Evolutionary conservation across 257 asterid genomes (phyloP).

Genomic region (Misopates orontium): DNA sequence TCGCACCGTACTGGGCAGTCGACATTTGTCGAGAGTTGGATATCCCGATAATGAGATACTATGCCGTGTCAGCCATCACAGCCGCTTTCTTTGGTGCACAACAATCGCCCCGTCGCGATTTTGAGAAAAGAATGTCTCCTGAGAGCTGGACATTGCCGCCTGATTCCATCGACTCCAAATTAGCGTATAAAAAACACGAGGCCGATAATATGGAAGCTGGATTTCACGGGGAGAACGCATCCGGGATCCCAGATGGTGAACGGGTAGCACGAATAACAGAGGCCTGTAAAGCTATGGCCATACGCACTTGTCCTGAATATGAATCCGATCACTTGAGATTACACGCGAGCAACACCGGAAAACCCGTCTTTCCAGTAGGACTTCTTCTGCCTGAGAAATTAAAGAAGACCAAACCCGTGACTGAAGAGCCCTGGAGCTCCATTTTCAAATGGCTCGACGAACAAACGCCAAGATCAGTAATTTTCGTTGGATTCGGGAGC

Average conservation of each 20-base stretch:
- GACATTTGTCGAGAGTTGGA: slow-evolving; percentile 33
- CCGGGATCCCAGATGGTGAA: slow-evolving; percentile 40
- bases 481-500: slow-evolving; percentile 55
- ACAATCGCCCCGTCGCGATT: too few relatives aligned
- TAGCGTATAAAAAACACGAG: too few relatives aligned
- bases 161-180: too few relatives aligned
- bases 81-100: slow-evolving; percentile 28
- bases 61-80: too few relatives aligned
- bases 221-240: slow-evolving; percentile 31
- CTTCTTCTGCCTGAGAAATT: slow-evolving; percentile 38
- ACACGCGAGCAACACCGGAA: slow-evolving; percentile 29
- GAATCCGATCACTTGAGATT: slow-evolving; percentile 38
- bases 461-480: slow-evolving; percentile 38
- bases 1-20: slow-evolving; percentile 36
- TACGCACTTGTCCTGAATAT: slow-evolving; percentile 43
- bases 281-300: slow-evolving; percentile 9
- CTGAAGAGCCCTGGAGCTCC: slow-evolving; percentile 14
- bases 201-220: not conserved
- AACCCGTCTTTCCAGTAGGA: slow-evolving; percentile 45
- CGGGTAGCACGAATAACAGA: slow-evolving; percentile 30
- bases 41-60: not conserved
- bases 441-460: slow-evolving; percentile 41
- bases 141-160: too few relatives aligned
- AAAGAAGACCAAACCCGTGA: not conserved
- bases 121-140: too few relatives aligned